Percentiles rank a stretch among this genome's conserved stretches.
Evolutionary conservation across 2,329 filamentous ascomycete genomes (phyloP).

Genomic region (Aspergillus sojae): DNA sequence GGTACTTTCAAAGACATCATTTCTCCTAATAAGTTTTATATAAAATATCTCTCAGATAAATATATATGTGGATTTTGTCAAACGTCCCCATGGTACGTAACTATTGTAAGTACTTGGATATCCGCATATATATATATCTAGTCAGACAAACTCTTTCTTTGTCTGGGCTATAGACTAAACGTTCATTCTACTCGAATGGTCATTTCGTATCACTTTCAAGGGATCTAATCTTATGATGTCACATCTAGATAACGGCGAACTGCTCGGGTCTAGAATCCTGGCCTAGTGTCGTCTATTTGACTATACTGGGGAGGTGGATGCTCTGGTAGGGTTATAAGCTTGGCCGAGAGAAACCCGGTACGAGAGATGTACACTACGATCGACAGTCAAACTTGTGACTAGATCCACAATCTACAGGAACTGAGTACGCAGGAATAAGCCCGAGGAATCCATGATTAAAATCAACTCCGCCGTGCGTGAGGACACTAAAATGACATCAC

Average conservation of each 20-base stretch:
- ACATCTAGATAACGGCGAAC: background rate
- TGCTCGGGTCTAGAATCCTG: background rate
- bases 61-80: background rate
- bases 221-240: background rate
- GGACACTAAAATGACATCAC: constrained; percentile 16
- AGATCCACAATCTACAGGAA: background rate
- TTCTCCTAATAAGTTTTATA: background rate
- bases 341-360: background rate
- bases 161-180: background rate
- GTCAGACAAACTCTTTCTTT: no score
- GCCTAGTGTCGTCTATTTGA: background rate
- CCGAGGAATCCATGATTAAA: constrained; percentile 14
- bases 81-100: no score
- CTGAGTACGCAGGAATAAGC: constrained; percentile 4
- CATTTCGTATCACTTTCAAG: no score
- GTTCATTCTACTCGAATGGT: background rate
- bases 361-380: background rate
- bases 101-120: no score
- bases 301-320: background rate
- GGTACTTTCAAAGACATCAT: background rate
- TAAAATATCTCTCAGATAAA: background rate
- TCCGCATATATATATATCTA: no score
- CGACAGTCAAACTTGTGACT: background rate
- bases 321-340: background rate
- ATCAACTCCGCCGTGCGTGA: constrained; percentile 18